Percentiles rank a stretch among this genome's conserved stretches.
Evolutionary conservation across 257 asterid genomes (phyloP).

Genomic region (Paraleonurus japonicus): DNA sequence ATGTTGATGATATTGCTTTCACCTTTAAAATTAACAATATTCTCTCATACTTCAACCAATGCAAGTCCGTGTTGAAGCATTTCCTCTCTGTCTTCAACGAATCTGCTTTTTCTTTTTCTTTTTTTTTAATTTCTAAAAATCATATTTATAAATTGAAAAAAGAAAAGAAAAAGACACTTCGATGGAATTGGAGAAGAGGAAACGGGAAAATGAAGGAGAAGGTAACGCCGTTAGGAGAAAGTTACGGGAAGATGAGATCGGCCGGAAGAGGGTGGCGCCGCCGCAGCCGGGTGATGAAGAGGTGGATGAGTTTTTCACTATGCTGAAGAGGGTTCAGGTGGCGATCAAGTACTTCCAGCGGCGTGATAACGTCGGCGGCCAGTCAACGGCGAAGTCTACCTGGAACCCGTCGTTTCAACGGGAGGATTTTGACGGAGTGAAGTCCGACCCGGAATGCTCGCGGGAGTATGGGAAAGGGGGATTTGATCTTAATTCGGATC

Average conservation of each 20-base stretch:
- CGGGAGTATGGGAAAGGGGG: background rate
- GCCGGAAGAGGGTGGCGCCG: constrained; percentile 19
- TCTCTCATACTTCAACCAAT: background rate
- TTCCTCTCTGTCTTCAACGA: background rate
- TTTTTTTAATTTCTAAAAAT: background rate
- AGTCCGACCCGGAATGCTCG: constrained; percentile 4
- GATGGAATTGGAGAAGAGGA: constrained; percentile 27
- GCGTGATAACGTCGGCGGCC: constrained; percentile 28
- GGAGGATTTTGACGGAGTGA: constrained; percentile 31
- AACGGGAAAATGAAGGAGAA: constrained; percentile 22
- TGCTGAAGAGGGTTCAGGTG: constrained; percentile 43
- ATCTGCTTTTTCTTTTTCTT: background rate
- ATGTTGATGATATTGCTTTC: background rate
- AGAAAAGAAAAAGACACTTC: background rate
- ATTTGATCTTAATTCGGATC: constrained; percentile 33
- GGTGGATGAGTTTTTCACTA: constrained; percentile 58
- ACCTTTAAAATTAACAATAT: constrained; percentile 14
- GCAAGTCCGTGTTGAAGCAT: background rate
- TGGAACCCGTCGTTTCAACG: constrained; percentile 33
- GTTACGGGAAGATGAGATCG: constrained; percentile 12
- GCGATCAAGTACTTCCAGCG: constrained; percentile 47
- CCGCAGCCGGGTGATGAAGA: constrained; percentile 41
- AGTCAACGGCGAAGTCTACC: constrained; percentile 4
- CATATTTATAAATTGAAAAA: background rate
- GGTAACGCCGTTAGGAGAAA: constrained; percentile 16